Percentiles rank a stretch among this genome's conserved stretches.
Conservation (phyloP, 2,329 filamentous ascomycete genomes). For the Rosellinia necatrix region DNA sequence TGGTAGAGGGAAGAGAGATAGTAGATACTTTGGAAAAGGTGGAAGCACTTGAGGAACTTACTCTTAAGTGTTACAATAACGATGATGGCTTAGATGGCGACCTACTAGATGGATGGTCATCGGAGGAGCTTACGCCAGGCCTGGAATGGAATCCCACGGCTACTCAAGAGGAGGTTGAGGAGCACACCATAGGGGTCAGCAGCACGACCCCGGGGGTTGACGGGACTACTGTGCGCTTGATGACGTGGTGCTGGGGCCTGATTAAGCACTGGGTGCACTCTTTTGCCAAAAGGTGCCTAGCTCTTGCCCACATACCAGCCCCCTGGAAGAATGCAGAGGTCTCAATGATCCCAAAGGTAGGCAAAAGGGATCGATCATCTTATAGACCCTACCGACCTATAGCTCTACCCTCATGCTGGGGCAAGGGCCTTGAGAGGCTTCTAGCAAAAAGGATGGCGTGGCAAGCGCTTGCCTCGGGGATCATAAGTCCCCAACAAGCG, state of each 20-base stretch:
- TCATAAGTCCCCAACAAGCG: no score
- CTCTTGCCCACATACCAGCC: not conserved
- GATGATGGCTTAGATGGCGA: not conserved
- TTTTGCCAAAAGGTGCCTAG: not conserved
- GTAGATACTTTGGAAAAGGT: not conserved
- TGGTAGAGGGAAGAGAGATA: not conserved
- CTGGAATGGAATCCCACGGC: not conserved
- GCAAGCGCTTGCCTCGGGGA: no score
- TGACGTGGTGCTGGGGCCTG: not conserved
- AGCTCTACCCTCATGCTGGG: not conserved
- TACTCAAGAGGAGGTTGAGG: not conserved
- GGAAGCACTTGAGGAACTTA: not conserved
- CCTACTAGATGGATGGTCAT: not conserved
- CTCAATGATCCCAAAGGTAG: not conserved
- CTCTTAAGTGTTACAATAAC: not conserved
- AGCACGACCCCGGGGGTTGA: not conserved
- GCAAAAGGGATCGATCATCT: not conserved
- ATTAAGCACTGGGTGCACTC: not conserved
- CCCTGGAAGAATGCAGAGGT: not conserved
- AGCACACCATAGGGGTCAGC: not conserved
- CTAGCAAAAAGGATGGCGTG: not conserved
- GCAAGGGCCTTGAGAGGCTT: not conserved
- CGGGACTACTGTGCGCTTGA: not conserved
- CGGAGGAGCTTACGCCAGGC: not conserved
- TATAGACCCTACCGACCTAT: not conserved